Percentiles rank a stretch among this genome's conserved stretches.
phyloP scores from a whole-genome alignment of 768 basidiomycete genomes.

The Boletus patriciae region DNA sequence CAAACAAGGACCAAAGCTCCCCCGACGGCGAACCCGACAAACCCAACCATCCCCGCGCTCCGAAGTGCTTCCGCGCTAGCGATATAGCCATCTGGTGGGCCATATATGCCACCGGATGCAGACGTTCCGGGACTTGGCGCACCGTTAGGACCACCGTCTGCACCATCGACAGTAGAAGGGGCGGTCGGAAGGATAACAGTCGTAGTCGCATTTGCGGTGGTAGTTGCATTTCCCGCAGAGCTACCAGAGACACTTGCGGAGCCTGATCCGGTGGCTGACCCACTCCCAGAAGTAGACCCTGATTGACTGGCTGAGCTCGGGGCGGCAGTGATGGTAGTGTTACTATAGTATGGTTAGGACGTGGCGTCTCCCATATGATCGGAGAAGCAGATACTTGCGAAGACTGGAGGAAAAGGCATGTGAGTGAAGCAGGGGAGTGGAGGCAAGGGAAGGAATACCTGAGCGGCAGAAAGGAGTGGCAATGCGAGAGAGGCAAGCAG shows the following conservation, averaged over 20 bases:
- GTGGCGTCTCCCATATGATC: constrained; percentile 28
- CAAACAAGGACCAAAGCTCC: constrained; percentile 49
- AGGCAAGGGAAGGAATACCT: constrained; percentile 25
- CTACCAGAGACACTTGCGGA: constrained; percentile 18
- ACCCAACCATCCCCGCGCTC: constrained; percentile 44
- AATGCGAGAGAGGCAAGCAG: constrained; percentile 34
- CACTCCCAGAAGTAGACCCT: constrained; percentile 19
- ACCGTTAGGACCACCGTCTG: constrained; percentile 37
- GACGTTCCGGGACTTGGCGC: constrained; percentile 62
- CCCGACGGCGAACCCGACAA: constrained; percentile 49
- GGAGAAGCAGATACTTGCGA: constrained; percentile 40
- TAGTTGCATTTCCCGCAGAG: constrained; percentile 32
- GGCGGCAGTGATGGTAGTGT: constrained; percentile 49
- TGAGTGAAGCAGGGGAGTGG: not conserved
- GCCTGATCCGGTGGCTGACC: constrained; percentile 21
- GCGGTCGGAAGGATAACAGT: constrained; percentile 50
- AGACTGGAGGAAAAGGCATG: constrained; percentile 16
- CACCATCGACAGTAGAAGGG: constrained; percentile 52
- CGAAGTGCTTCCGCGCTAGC: constrained; percentile 52
- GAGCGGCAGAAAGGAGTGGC: constrained; percentile 29
- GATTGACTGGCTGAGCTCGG: constrained; percentile 35
- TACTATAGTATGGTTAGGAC: constrained; percentile 42
- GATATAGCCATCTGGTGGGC: constrained; percentile 69
- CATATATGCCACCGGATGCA: constrained; percentile 48
- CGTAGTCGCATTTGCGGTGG: constrained; percentile 18